Percentiles rank a stretch among this genome's conserved stretches.
Conservation (phyloP, 2,329 filamentous ascomycete genomes). For the Trichoderma sp. region DNA sequence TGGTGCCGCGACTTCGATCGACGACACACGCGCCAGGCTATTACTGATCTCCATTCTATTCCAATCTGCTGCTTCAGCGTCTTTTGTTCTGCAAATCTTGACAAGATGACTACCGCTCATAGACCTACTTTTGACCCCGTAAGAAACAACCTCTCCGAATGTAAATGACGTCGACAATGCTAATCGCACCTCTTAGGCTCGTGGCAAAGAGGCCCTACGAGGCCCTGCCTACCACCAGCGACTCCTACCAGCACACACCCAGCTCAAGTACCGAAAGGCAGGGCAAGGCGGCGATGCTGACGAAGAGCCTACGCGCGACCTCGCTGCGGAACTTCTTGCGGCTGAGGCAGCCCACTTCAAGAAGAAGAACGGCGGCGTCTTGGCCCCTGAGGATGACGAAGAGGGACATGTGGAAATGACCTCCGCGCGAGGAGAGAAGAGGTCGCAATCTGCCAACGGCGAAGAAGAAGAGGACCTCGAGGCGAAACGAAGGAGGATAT, state of each 20-base stretch:
- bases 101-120: conserved; percentile 62
- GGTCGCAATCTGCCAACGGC: conserved; percentile 40
- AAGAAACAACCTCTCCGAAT: conserved; percentile 31
- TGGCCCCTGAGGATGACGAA: conserved; percentile 49
- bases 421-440: conserved; percentile 49
- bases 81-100: neutral
- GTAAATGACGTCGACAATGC: neutral
- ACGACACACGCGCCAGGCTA: conserved; percentile 1
- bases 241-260: conserved; percentile 87
- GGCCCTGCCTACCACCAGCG: conserved; percentile 96
- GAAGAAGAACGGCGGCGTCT: conserved; percentile 65
- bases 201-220: conserved; percentile 90
- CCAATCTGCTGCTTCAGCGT: neutral
- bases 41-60: neutral
- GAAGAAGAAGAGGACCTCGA: conserved; percentile 64
- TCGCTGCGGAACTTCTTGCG: conserved; percentile 83
- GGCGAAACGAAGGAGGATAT: conserved; percentile 78
- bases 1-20: conserved; percentile 9
- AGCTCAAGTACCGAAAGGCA: conserved; percentile 82
- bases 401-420: conserved; percentile 47
- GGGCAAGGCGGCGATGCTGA: conserved; percentile 80
- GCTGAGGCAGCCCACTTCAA: conserved; percentile 86
- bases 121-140: conserved; percentile 96
- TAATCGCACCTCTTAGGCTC: conserved; percentile 55
- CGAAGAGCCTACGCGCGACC: conserved; percentile 70